A percentile compares a stretch with the other conserved stretches of the same genome.
Evolutionary conservation across 441 rosid species (phyloP).

Genomic region (Eruca vesicaria): DNA sequence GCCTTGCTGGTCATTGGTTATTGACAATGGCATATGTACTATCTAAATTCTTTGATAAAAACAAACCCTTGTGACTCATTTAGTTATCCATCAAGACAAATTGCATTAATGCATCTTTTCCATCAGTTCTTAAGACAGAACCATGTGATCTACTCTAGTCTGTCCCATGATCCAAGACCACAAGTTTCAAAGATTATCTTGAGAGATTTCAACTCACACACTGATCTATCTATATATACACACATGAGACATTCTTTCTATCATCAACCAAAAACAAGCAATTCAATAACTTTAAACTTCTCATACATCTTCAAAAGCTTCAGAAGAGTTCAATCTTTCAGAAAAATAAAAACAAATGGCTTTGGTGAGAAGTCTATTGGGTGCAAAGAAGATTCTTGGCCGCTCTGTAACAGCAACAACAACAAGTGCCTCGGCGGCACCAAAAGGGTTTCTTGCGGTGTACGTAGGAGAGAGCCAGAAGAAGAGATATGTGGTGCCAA

Average conservation of each 20-base stretch:
- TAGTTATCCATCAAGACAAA: not conserved
- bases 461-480: conserved; percentile 12
- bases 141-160: too few relatives aligned
- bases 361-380: conserved; percentile 12
- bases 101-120: not conserved
- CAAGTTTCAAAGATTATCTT: not conserved
- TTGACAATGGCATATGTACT: not conserved
- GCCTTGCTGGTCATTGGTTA: not conserved
- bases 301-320: conserved; percentile 15
- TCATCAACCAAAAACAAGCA: too few relatives aligned
- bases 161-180: too few relatives aligned
- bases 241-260: too few relatives aligned
- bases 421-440: not conserved
- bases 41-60: not conserved
- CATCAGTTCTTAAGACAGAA: not conserved
- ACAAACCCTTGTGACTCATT: not conserved
- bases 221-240: not conserved
- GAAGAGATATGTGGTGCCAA: conserved; percentile 5
- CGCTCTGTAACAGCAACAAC: not conserved
- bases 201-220: too few relatives aligned
- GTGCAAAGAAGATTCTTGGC: conserved; percentile 13
- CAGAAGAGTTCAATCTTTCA: not conserved
- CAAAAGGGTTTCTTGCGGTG: conserved; percentile 25
- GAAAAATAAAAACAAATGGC: conserved; percentile 7
- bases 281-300: too few relatives aligned